A percentile compares a stretch with the other conserved stretches of the same genome.
phyloP scores from a whole-genome alignment of 306 rosid species.

The Luffa acutangula region DNA sequence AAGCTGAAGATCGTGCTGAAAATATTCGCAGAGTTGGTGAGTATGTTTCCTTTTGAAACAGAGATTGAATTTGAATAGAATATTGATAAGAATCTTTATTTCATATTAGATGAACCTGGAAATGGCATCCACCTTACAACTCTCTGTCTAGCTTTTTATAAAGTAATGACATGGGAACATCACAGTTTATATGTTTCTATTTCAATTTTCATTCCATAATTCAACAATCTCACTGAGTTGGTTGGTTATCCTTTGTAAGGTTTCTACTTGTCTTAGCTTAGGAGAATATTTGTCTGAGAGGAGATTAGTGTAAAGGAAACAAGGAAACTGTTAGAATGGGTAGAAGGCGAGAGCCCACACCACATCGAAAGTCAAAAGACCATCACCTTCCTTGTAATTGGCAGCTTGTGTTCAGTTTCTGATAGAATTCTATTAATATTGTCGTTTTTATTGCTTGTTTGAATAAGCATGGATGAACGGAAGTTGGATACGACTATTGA shows the following conservation, averaged over 20 bases:
- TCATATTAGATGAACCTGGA: background rate
- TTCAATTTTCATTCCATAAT: background rate
- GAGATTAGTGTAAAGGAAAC: background rate
- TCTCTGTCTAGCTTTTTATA: background rate
- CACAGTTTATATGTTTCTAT: background rate
- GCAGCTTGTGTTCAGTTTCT: background rate
- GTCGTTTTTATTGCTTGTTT: background rate
- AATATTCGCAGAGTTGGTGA: constrained; percentile 81
- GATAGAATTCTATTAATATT: background rate
- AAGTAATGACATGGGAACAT: background rate
- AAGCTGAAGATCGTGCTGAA: constrained; percentile 66
- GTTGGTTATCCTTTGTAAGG: background rate
- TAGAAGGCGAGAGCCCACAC: background rate
- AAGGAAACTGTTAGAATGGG: background rate
- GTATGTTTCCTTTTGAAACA: constrained; percentile 14
- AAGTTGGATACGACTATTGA: background rate
- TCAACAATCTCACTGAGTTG: background rate
- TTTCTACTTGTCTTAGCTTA: background rate
- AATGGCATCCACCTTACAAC: background rate
- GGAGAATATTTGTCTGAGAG: background rate
- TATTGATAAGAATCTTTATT: background rate
- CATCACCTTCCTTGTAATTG: background rate
- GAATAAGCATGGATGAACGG: background rate
- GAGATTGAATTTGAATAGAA: background rate
- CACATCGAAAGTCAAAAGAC: background rate